A percentile compares a stretch with the other conserved stretches of the same genome.
phyloP scores from a whole-genome alignment of 176 grass and related monocot genomes.

The Urochloa ruziziensis region DNA sequence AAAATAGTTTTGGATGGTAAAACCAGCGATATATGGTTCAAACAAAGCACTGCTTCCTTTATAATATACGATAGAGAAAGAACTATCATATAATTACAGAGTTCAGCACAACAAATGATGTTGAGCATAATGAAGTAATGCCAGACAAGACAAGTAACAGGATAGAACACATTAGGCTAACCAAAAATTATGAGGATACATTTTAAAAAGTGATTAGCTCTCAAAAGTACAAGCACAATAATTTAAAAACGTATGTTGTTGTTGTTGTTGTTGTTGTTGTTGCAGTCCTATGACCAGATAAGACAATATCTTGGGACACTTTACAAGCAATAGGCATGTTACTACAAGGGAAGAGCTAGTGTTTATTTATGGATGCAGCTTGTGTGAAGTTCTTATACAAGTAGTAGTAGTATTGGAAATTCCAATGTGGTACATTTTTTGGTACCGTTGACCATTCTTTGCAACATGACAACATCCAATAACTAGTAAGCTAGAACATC shows the following conservation, averaged over 20 bases:
- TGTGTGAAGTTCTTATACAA: background rate
- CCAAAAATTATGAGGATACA: background rate
- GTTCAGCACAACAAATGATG: background rate
- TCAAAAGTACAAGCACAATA: slow-evolving; percentile 17
- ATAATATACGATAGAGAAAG: background rate
- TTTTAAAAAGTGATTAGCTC: background rate
- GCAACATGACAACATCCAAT: background rate
- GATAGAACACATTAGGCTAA: background rate
- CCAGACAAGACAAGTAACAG: background rate
- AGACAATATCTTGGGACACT: background rate
- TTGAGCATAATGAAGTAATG: background rate
- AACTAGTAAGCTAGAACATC: background rate
- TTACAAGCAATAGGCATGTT: background rate
- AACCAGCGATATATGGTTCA: background rate
- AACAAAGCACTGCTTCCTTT: background rate
- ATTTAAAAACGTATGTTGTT: background rate
- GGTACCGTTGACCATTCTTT: background rate
- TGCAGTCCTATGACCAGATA: background rate
- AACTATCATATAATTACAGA: background rate
- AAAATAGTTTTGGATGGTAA: background rate
- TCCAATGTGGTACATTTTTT: background rate
- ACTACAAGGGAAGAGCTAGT: background rate
- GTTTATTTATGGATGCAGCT: background rate
- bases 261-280: too few relatives aligned
- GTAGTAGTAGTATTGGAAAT: background rate